A percentile compares a stretch with the other conserved stretches of the same genome.
Evolutionary conservation across 1,284 basidiomycete species (phyloP).

Genomic region (Ganoderma sinense): DNA sequence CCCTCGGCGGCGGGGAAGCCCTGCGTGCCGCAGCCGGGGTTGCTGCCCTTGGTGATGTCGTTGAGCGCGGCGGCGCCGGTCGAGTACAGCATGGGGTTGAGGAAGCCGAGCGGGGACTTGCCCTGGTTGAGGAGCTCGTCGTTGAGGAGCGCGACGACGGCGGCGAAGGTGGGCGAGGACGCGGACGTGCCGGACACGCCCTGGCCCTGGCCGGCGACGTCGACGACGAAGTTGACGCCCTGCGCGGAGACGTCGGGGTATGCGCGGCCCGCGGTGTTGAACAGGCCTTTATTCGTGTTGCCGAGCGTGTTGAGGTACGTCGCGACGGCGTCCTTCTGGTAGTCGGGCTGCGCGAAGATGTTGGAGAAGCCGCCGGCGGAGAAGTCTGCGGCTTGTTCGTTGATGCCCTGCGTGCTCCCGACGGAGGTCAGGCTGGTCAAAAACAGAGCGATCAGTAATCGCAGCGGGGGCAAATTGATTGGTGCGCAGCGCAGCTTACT

Average conservation of each 20-base stretch:
- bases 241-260: conserved; percentile 24
- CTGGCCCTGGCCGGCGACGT: conserved; percentile 49
- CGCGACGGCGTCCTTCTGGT: conserved; percentile 54
- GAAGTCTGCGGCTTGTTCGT: conserved; percentile 58
- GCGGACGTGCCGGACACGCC: conserved; percentile 63
- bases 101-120: conserved; percentile 52
- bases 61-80: conserved; percentile 44
- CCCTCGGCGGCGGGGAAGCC: conserved; percentile 47
- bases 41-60: conserved; percentile 46
- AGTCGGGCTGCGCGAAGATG: conserved; percentile 61
- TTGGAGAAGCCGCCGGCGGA: conserved; percentile 75
- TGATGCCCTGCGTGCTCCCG: conserved; percentile 58
- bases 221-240: conserved; percentile 58
- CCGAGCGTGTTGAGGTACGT: conserved; percentile 51
- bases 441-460: conserved; percentile 41
- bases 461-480: conserved; percentile 49
- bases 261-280: conserved; percentile 51
- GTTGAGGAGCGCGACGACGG: conserved; percentile 64
- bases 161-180: conserved; percentile 50
- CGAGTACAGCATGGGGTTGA: conserved; percentile 54
- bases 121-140: conserved; percentile 58
- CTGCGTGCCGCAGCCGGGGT: conserved; percentile 45
- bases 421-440: conserved; percentile 67
- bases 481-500: conserved; percentile 31
- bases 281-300: conserved; percentile 60